Percentiles rank a stretch among this genome's conserved stretches.
phyloP scores from a whole-genome alignment of 768 basidiomycete genomes.

The Gloeophyllum trabeum region DNA sequence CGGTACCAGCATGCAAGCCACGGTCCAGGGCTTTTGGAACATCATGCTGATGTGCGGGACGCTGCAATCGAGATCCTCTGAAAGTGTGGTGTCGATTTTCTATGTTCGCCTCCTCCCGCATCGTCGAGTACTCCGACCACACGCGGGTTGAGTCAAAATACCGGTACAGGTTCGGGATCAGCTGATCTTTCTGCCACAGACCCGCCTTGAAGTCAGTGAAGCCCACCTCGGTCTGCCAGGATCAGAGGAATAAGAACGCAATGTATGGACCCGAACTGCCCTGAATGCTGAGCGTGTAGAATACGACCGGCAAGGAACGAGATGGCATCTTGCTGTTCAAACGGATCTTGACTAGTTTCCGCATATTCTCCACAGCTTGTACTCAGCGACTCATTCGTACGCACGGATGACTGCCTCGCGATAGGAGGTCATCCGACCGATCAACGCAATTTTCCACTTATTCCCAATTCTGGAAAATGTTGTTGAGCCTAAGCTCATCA shows the following conservation, averaged over 20 bases:
- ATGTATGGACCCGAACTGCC: slow-evolving; percentile 99
- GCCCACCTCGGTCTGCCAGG: slow-evolving; percentile 96
- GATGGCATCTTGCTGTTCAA: slow-evolving; percentile 99
- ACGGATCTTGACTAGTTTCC: slow-evolving; percentile 99
- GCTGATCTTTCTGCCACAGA: slow-evolving; percentile 91
- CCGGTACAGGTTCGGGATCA: slow-evolving; percentile 95
- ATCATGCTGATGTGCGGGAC: slow-evolving; percentile 98
- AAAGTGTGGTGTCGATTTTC: slow-evolving; percentile 94
- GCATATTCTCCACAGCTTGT: slow-evolving; percentile 99
- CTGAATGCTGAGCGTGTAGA: slow-evolving; percentile 96
- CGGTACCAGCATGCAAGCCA: slow-evolving; percentile 95
- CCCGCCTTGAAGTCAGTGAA: slow-evolving; percentile 99
- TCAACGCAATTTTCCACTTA: slow-evolving; percentile 95
- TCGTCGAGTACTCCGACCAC: slow-evolving; percentile 99
- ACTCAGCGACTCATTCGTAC: slow-evolving; percentile 94
- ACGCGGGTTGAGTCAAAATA: slow-evolving; percentile 97
- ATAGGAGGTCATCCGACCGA: slow-evolving; percentile 96
- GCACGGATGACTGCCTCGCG: slow-evolving; percentile 97
- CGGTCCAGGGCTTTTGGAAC: slow-evolving; percentile 98
- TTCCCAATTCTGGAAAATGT: slow-evolving; percentile 99
- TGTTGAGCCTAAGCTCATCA: slow-evolving; percentile 98
- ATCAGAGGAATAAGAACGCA: slow-evolving; percentile 99
- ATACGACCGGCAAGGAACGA: slow-evolving; percentile 93
- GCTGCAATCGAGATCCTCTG: slow-evolving; percentile 96
- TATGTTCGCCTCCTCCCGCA: slow-evolving; percentile 98